Conservation (phyloP, 768 basidiomycete species). For the Pisolithus tinctorius region DNA sequence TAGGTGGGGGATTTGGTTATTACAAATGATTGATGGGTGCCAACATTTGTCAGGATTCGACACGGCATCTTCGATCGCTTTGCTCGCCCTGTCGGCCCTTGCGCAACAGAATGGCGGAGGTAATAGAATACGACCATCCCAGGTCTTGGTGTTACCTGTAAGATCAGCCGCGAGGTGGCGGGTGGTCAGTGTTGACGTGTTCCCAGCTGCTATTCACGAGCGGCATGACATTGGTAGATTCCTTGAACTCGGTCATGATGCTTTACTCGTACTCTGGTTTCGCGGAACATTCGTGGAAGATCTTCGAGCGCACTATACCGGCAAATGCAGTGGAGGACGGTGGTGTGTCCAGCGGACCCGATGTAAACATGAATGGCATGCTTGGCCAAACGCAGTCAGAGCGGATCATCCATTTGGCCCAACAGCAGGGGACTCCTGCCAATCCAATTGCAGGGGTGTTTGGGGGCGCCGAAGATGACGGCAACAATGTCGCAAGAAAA, state of each 20-base stretch:
- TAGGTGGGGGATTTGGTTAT: conserved; percentile 42
- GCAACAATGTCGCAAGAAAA: not conserved
- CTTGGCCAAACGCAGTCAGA: not conserved
- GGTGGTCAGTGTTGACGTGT: not conserved
- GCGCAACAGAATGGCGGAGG: conserved; percentile 54
- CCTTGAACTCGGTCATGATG: conserved; percentile 82
- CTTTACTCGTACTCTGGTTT: conserved; percentile 83
- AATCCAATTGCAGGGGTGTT: not conserved
- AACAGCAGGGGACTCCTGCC: not conserved
- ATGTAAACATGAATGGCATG: not conserved
- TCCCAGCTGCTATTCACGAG: conserved; percentile 74
- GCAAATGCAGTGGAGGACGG: not conserved
- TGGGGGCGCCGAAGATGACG: not conserved
- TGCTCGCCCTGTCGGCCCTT: conserved; percentile 79
- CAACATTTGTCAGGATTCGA: conserved; percentile 59
- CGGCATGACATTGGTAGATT: conserved; percentile 85
- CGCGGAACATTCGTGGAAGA: conserved; percentile 42
- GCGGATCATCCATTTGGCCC: not conserved
- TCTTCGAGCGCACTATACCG: conserved; percentile 32
- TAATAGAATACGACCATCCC: conserved; percentile 45
- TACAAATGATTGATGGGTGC: not conserved
- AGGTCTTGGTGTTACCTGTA: conserved; percentile 78
- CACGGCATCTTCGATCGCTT: conserved; percentile 83
- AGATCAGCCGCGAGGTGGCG: conserved; percentile 3
- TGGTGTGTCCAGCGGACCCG: not conserved